phyloP scores from a whole-genome alignment of 805 yeast genomes.

The Saccharomyces paradoxus region DNA sequence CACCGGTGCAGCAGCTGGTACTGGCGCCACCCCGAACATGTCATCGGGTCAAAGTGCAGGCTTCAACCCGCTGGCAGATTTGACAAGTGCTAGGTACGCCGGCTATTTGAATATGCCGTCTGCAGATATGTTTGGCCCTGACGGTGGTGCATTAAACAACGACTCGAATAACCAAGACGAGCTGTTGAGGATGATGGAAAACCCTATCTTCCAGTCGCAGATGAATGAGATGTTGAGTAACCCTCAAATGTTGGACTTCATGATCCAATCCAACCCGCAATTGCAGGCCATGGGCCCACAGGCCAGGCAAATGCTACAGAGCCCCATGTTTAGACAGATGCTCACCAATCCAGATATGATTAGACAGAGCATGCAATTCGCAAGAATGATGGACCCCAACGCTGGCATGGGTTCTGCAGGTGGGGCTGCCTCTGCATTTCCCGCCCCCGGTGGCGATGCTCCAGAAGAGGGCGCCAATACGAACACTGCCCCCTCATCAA shows the following conservation, averaged over 20 bases:
- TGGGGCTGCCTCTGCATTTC: slow-evolving; percentile 34
- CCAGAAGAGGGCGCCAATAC: slow-evolving; percentile 16
- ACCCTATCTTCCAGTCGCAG: slow-evolving; percentile 73
- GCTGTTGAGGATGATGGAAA: slow-evolving; percentile 63
- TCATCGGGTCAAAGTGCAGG: slow-evolving; percentile 78
- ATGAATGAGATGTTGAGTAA: slow-evolving; percentile 76
- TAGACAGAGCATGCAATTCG: slow-evolving; percentile 74
- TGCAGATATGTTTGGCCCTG: slow-evolving; percentile 86
- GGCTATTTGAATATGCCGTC: slow-evolving; percentile 79
- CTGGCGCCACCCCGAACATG: slow-evolving; percentile 41
- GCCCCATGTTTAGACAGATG: slow-evolving; percentile 74
- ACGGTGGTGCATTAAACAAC: slow-evolving; percentile 63
- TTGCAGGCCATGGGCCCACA: slow-evolving; percentile 83
- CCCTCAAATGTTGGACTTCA: slow-evolving; percentile 78
- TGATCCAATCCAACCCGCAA: slow-evolving; percentile 79
- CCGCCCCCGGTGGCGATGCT: slow-evolving; percentile 41
- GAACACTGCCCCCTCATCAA: slow-evolving; percentile 27
- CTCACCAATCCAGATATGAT: slow-evolving; percentile 76
- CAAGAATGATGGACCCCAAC: slow-evolving; percentile 41
- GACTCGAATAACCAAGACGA: slow-evolving; percentile 68
- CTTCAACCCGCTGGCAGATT: slow-evolving; percentile 81
- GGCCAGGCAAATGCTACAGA: slow-evolving; percentile 76
- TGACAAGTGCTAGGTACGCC: slow-evolving; percentile 93
- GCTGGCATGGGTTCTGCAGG: slow-evolving; percentile 24
- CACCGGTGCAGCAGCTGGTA: slow-evolving; percentile 21